Percentiles rank a stretch among this genome's conserved stretches.
phyloP scores from a whole-genome alignment of 2,329 filamentous ascomycete genomes.

The Lecanoromycetidae sp. region DNA sequence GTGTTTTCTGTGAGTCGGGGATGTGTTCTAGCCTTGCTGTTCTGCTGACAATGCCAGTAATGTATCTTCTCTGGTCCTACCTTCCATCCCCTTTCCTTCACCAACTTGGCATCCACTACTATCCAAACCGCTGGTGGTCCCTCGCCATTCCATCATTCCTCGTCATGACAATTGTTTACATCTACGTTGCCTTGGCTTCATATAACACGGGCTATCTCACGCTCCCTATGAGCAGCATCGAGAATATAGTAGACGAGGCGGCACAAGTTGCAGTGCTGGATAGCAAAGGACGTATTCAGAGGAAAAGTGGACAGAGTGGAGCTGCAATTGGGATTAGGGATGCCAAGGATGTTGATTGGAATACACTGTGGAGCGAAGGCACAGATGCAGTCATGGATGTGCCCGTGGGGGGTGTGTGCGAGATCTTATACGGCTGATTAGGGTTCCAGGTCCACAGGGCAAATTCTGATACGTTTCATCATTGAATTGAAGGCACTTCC shows the following conservation, averaged over 20 bases:
- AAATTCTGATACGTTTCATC: no score
- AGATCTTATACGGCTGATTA: slow-evolving; percentile 65
- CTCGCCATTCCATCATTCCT: slow-evolving; percentile 83
- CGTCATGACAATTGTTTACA: slow-evolving; percentile 78
- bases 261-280: slow-evolving; percentile 78
- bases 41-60: slow-evolving; percentile 27
- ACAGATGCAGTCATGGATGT: slow-evolving; percentile 98
- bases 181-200: slow-evolving; percentile 79
- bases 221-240: slow-evolving; percentile 62
- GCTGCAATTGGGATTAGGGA: slow-evolving; percentile 18
- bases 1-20: slow-evolving; percentile 54
- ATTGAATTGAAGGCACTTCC: no score
- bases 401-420: slow-evolving; percentile 85
- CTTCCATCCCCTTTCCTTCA: slow-evolving; percentile 85
- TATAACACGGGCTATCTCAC: slow-evolving; percentile 90
- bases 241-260: slow-evolving; percentile 84
- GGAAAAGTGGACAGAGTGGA: slow-evolving; percentile 30
- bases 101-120: slow-evolving; percentile 89
- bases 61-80: slow-evolving; percentile 72
- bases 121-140: slow-evolving; percentile 95
- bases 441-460: not conserved
- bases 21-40: not conserved
- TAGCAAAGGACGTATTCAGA: slow-evolving; percentile 46
- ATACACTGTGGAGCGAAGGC: slow-evolving; percentile 72
- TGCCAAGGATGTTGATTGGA: slow-evolving; percentile 50